Evolutionary conservation across 1,284 basidiomycete species (phyloP), one percentile per base, ranked within the genome.

Genomic region (Golubevia sp.): DNA sequence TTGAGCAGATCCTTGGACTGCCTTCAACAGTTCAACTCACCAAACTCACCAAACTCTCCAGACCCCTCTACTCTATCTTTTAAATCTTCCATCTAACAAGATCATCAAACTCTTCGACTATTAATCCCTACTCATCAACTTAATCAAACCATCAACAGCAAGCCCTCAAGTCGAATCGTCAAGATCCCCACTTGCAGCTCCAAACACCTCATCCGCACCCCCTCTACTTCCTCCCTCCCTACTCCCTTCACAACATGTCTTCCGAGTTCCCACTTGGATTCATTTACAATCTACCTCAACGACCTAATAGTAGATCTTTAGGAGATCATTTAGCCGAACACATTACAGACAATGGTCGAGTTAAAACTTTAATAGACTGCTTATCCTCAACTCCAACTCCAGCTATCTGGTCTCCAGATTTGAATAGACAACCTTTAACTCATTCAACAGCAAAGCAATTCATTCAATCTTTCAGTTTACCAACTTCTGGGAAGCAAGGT

Each of bases 361-460:
- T 74, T 60, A 61, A 66, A 23, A 79, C 74, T 2, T 67, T 83
- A 21, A 59, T 80, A 60, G 77, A 82, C 66, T 76, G 71, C 56
- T 59, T 83, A 51, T 76, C 75, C 30, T 74, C 73, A 55, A 75
- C 80, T 15, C 70, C 73, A 4, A 67, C 64, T 27, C 80, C 77
- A 8, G 80, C 80, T 2, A 62, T 83, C n/a, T 80, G 78, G 68
- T 77, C 77, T 2, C 79, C 80, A 18, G 80, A 83, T 56, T 68
- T 76, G 1, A 64, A 74, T 1, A 67, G 80, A 15, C 79, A 74
- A 51, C 80, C 80, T 13, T 61, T 83, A 49, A 74, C 76, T 65
- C 80, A 83, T 21, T 62, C 69, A 13, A 76, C 74, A 59, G 71
- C 80, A 63, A 78, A 77, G 60, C 56, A 65, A 13, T 83, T 81